Evolutionary conservation across 139 green algal genomes (phyloP).

Genomic region (Volvox africanus): DNA sequence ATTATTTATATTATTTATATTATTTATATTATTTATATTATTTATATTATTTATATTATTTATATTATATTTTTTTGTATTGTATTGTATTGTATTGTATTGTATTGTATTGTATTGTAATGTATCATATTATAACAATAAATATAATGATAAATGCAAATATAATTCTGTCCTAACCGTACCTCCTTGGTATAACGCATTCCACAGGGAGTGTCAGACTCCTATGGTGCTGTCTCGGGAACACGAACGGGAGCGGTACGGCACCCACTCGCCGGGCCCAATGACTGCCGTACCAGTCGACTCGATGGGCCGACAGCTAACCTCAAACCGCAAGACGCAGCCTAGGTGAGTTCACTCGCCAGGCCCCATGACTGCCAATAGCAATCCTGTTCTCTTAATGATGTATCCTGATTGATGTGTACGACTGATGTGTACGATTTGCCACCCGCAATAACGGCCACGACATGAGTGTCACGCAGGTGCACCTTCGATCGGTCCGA

Average conservation of each 20-base stretch:
- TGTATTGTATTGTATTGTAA: too few species aligned
- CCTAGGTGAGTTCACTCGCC: neutral
- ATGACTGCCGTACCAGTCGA: constrained; percentile 18
- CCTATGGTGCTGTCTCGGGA: constrained; percentile 23
- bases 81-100: too few species aligned
- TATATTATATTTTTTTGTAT: too few species aligned
- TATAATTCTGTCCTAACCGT: too few species aligned
- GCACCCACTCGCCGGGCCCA: constrained; percentile 21
- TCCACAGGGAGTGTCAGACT: constrained; percentile 27
- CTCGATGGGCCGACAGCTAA: constrained; percentile 26
- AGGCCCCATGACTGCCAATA: neutral
- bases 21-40: too few species aligned
- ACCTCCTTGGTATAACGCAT: neutral
- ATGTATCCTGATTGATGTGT: too few species aligned
- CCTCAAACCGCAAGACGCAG: constrained; percentile 8
- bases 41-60: too few species aligned
- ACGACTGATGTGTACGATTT: too few species aligned
- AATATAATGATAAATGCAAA: too few species aligned
- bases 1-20: too few species aligned
- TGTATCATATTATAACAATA: too few species aligned
- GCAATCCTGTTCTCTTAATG: neutral
- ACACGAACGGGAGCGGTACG: constrained; percentile 26
- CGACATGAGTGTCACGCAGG: constrained; percentile 1
- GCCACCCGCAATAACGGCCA: too few species aligned
- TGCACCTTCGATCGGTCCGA: constrained; percentile 19